Evolutionary conservation across 2,329 filamentous ascomycete species (phyloP).

Genomic region (Trichophaea hybrida): DNA sequence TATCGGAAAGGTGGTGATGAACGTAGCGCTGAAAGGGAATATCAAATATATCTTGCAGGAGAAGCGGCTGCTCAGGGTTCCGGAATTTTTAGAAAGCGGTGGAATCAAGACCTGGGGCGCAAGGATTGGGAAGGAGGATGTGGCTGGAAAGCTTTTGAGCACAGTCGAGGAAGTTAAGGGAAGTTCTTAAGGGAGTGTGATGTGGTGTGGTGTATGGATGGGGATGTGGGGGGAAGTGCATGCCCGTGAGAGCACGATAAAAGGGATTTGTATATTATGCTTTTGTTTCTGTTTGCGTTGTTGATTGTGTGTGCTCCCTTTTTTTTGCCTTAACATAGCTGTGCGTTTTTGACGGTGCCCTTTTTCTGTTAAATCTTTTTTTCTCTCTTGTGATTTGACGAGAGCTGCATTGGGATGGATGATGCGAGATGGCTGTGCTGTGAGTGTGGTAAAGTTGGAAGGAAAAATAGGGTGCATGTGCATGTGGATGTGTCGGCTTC

Average conservation of each 20-base stretch:
- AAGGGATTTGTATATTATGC: constrained; percentile 7
- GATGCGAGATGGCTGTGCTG: too few species aligned
- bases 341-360: background rate
- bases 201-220: background rate
- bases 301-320: background rate
- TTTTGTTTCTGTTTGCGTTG: background rate
- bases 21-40: constrained; percentile 24
- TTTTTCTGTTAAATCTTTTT: background rate
- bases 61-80: constrained; percentile 20
- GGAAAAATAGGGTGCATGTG: too few species aligned
- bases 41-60: constrained; percentile 21
- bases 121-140: constrained; percentile 22
- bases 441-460: too few species aligned
- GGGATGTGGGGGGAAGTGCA: background rate
- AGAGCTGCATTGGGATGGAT: too few species aligned
- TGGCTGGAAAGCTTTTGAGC: constrained; percentile 20
- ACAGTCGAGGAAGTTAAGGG: constrained; percentile 17
- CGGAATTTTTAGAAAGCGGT: constrained; percentile 21
- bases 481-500: too few species aligned
- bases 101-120: constrained; percentile 21
- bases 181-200: background rate
- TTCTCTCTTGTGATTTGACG: too few species aligned
- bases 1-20: constrained; percentile 26
- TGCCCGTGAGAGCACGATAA: constrained; percentile 1
- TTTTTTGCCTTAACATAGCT: background rate